A percentile compares a stretch with the other conserved stretches of the same genome.
These are phyloP conservation scores for Omphalea diandra DNA, from an alignment of 441 rosid genomes.

Conservation along the genomic window DNA sequence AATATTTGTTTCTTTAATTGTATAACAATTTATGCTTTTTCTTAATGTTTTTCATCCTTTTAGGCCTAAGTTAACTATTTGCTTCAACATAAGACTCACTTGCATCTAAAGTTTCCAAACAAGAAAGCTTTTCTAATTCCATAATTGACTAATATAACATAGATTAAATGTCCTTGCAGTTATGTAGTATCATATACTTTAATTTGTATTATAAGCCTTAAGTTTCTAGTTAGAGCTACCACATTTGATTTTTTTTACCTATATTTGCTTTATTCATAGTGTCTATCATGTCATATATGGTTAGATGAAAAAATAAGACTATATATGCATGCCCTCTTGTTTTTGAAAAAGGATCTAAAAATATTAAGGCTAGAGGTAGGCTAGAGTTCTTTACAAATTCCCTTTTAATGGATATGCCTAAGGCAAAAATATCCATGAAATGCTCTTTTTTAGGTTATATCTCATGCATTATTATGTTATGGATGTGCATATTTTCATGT, in stretches of 20 bases:
- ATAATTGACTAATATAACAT: background rate
- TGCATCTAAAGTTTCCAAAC: background rate
- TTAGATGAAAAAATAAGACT: conserved; percentile 82
- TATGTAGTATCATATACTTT: background rate
- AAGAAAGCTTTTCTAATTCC: background rate
- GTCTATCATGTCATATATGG: conserved; percentile 81
- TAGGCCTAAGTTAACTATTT: background rate
- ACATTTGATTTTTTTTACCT: conserved; percentile 7
- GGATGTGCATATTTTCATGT: conserved; percentile 14
- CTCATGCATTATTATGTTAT: conserved; percentile 13
- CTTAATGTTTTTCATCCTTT: background rate
- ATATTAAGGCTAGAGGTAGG: conserved; percentile 93
- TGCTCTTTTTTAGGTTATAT: conserved; percentile 82
- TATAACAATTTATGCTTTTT: background rate
- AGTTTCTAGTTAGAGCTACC: background rate
- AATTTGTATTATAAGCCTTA: background rate
- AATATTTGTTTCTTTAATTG: too few species aligned
- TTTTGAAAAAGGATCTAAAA: conserved; percentile 85
- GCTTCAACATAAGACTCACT: background rate
- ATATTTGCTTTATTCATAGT: conserved; percentile 42
- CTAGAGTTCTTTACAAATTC: conserved; percentile 93
- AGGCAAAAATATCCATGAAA: conserved; percentile 70
- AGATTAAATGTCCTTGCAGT: background rate
- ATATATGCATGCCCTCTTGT: conserved; percentile 85
- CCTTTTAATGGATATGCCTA: conserved; percentile 90